Conservation (phyloP, 2,329 filamentous ascomycete species). For the Epichloe sylvatica region DNA sequence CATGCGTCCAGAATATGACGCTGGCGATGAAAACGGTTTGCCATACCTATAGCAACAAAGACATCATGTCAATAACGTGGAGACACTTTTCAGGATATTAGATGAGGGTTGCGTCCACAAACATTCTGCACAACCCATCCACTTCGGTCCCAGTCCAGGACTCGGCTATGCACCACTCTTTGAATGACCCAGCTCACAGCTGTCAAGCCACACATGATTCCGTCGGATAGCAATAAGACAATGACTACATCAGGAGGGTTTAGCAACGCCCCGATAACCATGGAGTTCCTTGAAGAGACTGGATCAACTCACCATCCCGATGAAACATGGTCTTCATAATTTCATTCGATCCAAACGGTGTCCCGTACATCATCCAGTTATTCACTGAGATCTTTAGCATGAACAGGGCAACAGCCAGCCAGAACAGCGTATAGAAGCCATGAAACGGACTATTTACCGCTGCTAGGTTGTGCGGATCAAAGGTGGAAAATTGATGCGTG, state of each 20-base stretch:
- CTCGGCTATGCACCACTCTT: conserved; percentile 41
- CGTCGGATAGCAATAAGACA: conserved; percentile 49
- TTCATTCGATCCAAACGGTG: conserved; percentile 54
- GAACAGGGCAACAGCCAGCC: conserved; percentile 54
- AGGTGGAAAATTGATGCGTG: conserved; percentile 57
- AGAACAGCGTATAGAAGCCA: conserved; percentile 70
- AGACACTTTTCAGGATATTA: too few relatives aligned
- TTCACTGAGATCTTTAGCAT: conserved; percentile 51
- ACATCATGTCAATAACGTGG: not conserved
- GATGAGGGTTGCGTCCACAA: conserved; percentile 10
- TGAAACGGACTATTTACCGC: conserved; percentile 57
- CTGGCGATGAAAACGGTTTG: conserved; percentile 48
- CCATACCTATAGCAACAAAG: conserved; percentile 38
- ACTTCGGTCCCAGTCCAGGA: conserved; percentile 49
- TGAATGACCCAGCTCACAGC: conserved; percentile 54
- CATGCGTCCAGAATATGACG: conserved; percentile 51
- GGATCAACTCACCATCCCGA: conserved; percentile 26
- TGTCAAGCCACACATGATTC: conserved; percentile 52
- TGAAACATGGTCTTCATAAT: conserved; percentile 55
- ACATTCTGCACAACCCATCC: conserved; percentile 65
- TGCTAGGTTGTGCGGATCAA: conserved; percentile 56
- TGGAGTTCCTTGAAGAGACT: too few relatives aligned
- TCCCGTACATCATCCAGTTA: conserved; percentile 58
- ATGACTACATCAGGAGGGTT: conserved; percentile 22
- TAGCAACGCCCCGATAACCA: not conserved